These are phyloP conservation scores for Hibiscus syriacus DNA, from an alignment of 345 rosid species.

Conservation along the genomic window DNA sequence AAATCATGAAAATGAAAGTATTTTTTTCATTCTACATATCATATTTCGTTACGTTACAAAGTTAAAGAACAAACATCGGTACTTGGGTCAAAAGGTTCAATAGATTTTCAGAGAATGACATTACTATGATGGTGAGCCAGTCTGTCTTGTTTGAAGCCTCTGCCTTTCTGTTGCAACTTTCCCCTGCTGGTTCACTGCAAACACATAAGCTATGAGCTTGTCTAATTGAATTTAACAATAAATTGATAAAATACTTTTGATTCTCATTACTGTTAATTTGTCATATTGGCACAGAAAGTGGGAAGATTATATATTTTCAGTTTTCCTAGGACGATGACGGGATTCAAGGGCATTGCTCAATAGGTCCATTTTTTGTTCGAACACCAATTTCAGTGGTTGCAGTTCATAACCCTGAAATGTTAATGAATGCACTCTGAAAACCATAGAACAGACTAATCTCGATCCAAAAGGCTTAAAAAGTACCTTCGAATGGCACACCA, in stretches of 20 bases:
- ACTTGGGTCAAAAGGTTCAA: not conserved
- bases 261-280: not conserved
- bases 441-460: not conserved
- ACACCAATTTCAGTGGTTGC: not conserved
- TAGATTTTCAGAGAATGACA: constrained; percentile 2
- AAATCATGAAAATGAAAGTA: not conserved
- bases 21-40: not conserved
- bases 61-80: not conserved
- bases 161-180: constrained; percentile 76
- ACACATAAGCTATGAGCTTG: constrained; percentile 9
- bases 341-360: not conserved
- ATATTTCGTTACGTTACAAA: not conserved
- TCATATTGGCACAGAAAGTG: not conserved
- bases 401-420: not conserved
- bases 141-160: constrained; percentile 78
- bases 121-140: constrained; percentile 95
- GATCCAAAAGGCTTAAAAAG: not conserved
- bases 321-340: not conserved
- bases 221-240: not conserved
- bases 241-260: not conserved
- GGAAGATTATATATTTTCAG: not conserved
- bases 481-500: constrained; percentile 98
- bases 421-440: not conserved
- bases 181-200: constrained; percentile 89
- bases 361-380: not conserved